A percentile compares a stretch with the other conserved stretches of the same genome.
Conservation (phyloP, 495 filamentous ascomycete genomes). For the Neurospora sp. region DNA sequence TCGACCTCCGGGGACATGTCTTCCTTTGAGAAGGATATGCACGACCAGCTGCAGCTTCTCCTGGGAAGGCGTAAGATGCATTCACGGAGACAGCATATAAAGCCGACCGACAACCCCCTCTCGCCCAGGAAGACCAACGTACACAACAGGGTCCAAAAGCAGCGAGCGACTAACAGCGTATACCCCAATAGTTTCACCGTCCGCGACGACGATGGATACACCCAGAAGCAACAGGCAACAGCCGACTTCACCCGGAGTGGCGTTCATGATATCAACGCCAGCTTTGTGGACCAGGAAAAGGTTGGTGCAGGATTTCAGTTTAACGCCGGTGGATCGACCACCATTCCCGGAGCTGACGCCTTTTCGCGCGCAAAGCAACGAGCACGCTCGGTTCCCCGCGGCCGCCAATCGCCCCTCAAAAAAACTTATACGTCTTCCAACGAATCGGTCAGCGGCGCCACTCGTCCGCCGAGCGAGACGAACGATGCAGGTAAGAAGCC, state of each 20-base stretch:
- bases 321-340: constrained; percentile 27
- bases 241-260: constrained; percentile 45
- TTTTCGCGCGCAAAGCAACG: constrained; percentile 23
- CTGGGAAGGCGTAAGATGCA: constrained; percentile 3
- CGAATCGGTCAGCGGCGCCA: constrained; percentile 4
- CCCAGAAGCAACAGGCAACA: constrained; percentile 5
- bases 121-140: constrained; percentile 2
- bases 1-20: constrained; percentile 6
- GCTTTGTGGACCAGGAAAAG: constrained; percentile 34
- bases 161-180: constrained; percentile 22
- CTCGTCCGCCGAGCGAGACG: constrained; percentile 1
- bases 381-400: constrained; percentile 24
- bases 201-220: constrained; percentile 23
- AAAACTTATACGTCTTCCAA: constrained; percentile 8
- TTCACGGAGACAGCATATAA: not conserved
- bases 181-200: constrained; percentile 40
- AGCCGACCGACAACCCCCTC: not conserved
- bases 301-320: constrained; percentile 26
- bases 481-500: constrained; percentile 7
- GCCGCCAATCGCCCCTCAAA: constrained; percentile 22
- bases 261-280: constrained; percentile 68
- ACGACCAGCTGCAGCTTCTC: constrained; percentile 16
- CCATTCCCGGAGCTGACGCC: constrained; percentile 15
- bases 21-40: constrained; percentile 16
- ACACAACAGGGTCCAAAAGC: constrained; percentile 4